Base-by-base conservation (phyloP, 768 basidiomycete genomes). In the Omphalotus guepiniiformis region DNA sequence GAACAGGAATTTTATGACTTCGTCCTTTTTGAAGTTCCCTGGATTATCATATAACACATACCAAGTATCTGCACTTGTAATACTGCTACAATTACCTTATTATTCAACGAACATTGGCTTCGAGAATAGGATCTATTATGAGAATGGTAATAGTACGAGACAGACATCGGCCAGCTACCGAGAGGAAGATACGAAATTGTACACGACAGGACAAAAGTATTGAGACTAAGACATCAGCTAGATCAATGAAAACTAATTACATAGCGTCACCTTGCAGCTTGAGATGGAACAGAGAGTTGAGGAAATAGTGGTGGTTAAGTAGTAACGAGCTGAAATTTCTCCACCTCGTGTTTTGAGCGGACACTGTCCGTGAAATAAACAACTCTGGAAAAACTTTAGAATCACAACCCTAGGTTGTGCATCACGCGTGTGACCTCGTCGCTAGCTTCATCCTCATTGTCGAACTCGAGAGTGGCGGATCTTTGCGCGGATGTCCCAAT, bases 1-100 rank as follows among this genome's bases (percentile, higher is more conserved):
- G 96, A 99, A 60, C 88, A 94, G 63, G 95, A 99, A 64, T 89
- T 88, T 63, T 93, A 87, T 63, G 92, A 95, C 66, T 99, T 97
- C 58, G 91, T 97, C 19, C 62, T 95, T 60, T 94, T 85, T 61
- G 95, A 97, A 64, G 79, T 99, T 44, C 92, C 91, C 26, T 93
- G 88, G 87, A 88, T 96, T 55, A 69, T 85, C 30, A 75, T 79
- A 56, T 85, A 72, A 72, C 30, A 26, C 26, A 39, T 44, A 51
- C 50, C 44, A 44, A 35, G 37, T 49, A 49, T 48, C 49, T 51
- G 57, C 59, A 53, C 53, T 60, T 62, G 58, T 69, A 64, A 68
- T 63, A 62, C 54, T 58, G 29, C 12, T 37, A 16, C 35, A 15
- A 37, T n/a, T 37, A n/a, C n/a, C n/a, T n/a, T 22, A 16, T 40